Evolutionary conservation across 257 asterid species (phyloP).

Genomic region (Lavandula angustifolia): DNA sequence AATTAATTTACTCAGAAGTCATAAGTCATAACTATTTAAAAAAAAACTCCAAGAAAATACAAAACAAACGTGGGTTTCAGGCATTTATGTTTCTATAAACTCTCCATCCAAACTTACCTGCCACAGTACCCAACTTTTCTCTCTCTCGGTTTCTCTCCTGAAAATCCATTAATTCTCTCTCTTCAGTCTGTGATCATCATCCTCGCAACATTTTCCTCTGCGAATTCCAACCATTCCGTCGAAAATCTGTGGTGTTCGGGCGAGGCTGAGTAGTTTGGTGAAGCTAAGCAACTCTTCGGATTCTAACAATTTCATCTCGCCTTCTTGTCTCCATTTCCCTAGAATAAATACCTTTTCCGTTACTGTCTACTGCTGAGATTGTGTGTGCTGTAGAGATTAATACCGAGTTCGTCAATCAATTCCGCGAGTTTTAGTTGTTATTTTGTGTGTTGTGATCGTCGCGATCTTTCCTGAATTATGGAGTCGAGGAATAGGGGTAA

Average conservation of each 20-base stretch:
- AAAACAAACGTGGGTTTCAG: constrained; percentile 10
- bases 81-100: constrained; percentile 22
- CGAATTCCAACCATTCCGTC: not conserved
- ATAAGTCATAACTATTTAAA: not conserved
- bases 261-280: constrained; percentile 48
- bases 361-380: constrained; percentile 34
- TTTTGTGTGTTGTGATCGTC: constrained; percentile 27
- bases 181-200: not conserved
- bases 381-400: constrained; percentile 29
- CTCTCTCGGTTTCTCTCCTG: not conserved
- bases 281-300: constrained; percentile 41
- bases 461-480: constrained; percentile 37
- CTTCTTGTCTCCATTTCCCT: constrained; percentile 36
- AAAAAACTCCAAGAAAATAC: not conserved
- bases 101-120: constrained; percentile 20
- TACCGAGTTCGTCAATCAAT: constrained; percentile 24
- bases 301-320: constrained; percentile 38
- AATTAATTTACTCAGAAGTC: too few relatives aligned
- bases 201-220: not conserved
- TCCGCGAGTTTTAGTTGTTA: constrained; percentile 9
- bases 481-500: constrained; percentile 45
- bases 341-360: constrained; percentile 24
- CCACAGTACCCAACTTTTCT: not conserved
- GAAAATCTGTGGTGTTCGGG: not conserved
- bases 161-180: constrained; percentile 8